Conservation (phyloP, 306 rosid genomes). For the Cicer bijugum region DNA sequence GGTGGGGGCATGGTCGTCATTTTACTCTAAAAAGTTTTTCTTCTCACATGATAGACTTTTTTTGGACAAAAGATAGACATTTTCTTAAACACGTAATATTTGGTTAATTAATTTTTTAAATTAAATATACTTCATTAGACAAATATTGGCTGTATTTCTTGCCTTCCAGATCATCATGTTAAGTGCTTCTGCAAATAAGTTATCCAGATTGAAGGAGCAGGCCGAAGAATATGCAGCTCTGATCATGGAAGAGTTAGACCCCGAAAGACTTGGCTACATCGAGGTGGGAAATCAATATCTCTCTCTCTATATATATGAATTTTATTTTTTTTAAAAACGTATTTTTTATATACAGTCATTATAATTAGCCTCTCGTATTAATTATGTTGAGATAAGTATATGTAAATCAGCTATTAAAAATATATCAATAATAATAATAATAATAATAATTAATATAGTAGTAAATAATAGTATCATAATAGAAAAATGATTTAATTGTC, state of each 20-base stretch:
- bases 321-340: too few species aligned
- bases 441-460: too few species aligned
- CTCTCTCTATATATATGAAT: too few species aligned
- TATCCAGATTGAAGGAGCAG: constrained; percentile 92
- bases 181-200: constrained; percentile 95
- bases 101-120: not conserved
- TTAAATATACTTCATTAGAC: not conserved
- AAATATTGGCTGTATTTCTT: constrained; percentile 16
- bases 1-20: constrained; percentile 71
- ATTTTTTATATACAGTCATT: too few species aligned
- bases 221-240: constrained; percentile 99
- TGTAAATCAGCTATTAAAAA: too few species aligned
- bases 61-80: not conserved
- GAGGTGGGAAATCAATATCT: constrained; percentile 53
- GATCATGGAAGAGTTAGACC: constrained; percentile 98
- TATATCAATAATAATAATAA: too few species aligned
- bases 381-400: too few species aligned
- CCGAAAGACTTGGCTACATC: constrained; percentile 91
- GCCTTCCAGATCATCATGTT: constrained; percentile 80
- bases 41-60: not conserved
- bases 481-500: too few species aligned
- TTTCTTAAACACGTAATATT: constrained; percentile 32
- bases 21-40: constrained; percentile 25
- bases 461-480: not conserved
- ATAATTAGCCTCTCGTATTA: too few species aligned